Conservation (phyloP, 2,329 filamentous ascomycete species). For the Metarhizium sp. region DNA sequence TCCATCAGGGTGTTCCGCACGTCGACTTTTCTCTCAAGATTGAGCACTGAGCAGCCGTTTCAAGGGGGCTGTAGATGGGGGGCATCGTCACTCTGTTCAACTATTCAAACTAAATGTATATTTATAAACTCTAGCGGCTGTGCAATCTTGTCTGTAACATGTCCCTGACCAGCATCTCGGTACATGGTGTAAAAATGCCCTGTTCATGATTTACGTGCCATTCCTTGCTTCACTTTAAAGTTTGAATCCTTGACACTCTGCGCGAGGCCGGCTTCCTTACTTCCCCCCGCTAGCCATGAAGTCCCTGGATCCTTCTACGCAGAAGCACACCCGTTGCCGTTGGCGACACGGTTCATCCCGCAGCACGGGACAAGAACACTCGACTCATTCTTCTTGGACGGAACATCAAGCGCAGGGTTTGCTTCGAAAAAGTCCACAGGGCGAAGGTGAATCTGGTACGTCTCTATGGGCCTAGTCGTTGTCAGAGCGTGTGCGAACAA, state of each 20-base stretch:
- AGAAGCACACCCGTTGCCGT: conserved; percentile 6
- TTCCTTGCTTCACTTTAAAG: not conserved
- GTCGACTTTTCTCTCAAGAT: conserved; percentile 97
- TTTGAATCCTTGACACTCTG: conserved; percentile 5
- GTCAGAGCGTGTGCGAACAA: conserved; percentile 2
- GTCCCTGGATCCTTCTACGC: conserved; percentile 20
- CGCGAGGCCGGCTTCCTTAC: conserved; percentile 9
- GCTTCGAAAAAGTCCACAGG: conserved; percentile 37
- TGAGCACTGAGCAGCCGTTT: conserved; percentile 19
- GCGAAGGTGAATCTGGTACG: conserved; percentile 31
- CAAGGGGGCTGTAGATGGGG: too few relatives aligned
- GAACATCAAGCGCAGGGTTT: conserved; percentile 38
- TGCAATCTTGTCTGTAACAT: not conserved
- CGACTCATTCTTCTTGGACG: conserved; percentile 24
- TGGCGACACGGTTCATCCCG: conserved; percentile 6
- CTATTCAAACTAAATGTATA: too few relatives aligned
- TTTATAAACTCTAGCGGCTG: too few relatives aligned
- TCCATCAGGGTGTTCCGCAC: conserved; percentile 90
- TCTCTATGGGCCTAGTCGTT: conserved; percentile 33
- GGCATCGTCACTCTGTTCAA: too few relatives aligned
- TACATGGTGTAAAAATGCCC: not conserved
- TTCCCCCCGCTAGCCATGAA: conserved; percentile 21
- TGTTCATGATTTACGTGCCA: not conserved
- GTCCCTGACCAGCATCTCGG: too few relatives aligned
- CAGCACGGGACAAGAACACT: conserved; percentile 32